These are phyloP conservation scores for Sporothrix humicola DNA, from an alignment of 2,329 filamentous ascomycete species.

Conservation along the genomic window DNA sequence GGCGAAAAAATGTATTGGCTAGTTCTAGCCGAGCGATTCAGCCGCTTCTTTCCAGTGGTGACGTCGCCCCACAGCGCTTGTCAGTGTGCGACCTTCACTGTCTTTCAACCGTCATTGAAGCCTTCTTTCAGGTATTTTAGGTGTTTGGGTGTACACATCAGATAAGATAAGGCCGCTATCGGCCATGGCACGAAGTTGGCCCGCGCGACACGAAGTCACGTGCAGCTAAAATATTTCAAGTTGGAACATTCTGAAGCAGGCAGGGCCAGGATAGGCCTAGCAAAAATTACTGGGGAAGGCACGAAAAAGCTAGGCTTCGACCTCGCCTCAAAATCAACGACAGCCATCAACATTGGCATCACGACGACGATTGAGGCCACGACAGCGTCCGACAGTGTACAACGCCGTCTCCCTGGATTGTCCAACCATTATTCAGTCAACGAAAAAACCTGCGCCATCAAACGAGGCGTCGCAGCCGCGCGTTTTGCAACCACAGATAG, in stretches of 20 bases:
- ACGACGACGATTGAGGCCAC: background rate
- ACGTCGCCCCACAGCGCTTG: slow-evolving; percentile 31
- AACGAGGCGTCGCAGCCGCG: background rate
- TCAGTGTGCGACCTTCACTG: background rate
- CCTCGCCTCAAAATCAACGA: slow-evolving; percentile 1
- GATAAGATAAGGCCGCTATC: slow-evolving; percentile 33
- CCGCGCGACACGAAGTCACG: slow-evolving; percentile 30
- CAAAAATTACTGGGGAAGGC: slow-evolving; percentile 17
- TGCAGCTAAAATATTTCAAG: background rate
- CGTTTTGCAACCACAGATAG: background rate
- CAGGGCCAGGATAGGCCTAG: background rate
- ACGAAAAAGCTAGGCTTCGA: slow-evolving; percentile 18
- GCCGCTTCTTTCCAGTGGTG: slow-evolving; percentile 27
- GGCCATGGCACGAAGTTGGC: background rate
- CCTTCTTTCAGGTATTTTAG: background rate
- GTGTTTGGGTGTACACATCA: slow-evolving; percentile 1
- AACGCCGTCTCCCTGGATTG: background rate
- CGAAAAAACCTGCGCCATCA: background rate
- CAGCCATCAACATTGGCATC: background rate
- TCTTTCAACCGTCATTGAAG: background rate
- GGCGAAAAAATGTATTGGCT: slow-evolving; percentile 11
- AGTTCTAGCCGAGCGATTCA: slow-evolving; percentile 24
- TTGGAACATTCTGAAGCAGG: background rate
- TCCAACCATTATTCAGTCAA: background rate
- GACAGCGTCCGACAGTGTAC: background rate